Evolutionary conservation across 1,284 basidiomycete genomes (phyloP).

Genomic region (Trichosporon inkin): DNA sequence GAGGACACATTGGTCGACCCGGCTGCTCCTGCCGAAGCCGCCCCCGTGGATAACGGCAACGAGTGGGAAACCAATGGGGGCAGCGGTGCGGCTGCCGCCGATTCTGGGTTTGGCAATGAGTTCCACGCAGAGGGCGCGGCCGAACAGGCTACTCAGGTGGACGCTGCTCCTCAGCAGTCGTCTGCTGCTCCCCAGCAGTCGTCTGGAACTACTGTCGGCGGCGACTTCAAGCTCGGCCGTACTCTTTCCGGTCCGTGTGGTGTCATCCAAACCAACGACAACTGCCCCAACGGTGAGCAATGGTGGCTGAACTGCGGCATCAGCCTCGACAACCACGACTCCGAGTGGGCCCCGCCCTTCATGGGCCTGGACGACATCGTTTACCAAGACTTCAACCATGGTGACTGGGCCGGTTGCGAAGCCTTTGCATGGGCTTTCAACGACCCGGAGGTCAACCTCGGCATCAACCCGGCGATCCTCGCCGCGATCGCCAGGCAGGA

Average conservation of each 20-base stretch:
- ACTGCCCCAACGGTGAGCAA: constrained; percentile 68
- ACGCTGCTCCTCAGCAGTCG: background rate
- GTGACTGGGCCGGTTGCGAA: background rate
- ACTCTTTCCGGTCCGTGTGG: constrained; percentile 33
- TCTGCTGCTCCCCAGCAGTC: background rate
- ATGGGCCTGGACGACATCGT: constrained; percentile 56
- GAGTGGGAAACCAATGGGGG: background rate
- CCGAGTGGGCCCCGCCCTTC: constrained; percentile 41
- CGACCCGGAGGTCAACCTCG: constrained; percentile 47
- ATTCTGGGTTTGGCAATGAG: background rate
- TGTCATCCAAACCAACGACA: constrained; percentile 26
- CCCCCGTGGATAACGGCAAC: background rate
- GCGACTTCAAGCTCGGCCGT: background rate
- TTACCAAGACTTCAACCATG: constrained; percentile 3
- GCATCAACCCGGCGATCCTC: constrained; percentile 59
- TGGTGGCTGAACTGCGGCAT: constrained; percentile 77
- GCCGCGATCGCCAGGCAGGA: constrained; percentile 83
- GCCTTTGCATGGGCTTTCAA: background rate
- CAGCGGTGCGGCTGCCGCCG: background rate
- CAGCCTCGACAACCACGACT: constrained; percentile 29
- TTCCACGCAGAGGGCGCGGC: background rate
- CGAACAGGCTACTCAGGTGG: background rate
- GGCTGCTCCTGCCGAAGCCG: background rate
- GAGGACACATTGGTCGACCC: background rate
- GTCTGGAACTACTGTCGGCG: background rate